A percentile compares a stretch with the other conserved stretches of the same genome.
phyloP scores from a whole-genome alignment of 768 basidiomycete species.

The Multifurca ochricompacta region DNA sequence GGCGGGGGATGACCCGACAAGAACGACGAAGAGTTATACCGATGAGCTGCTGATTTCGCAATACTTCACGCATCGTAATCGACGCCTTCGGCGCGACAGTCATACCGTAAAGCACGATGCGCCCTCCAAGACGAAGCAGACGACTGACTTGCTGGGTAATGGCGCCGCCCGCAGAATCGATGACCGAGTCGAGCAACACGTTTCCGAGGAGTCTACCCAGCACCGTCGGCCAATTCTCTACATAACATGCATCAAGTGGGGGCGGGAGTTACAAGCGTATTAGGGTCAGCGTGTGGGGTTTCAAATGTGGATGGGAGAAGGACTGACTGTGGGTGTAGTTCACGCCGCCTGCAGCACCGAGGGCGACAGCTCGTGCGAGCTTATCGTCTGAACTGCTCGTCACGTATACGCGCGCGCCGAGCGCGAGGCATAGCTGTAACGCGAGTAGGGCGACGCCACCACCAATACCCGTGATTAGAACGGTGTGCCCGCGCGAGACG shows the following conservation, averaged over 20 bases:
- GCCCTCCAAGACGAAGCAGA: slow-evolving; percentile 32
- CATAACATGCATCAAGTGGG: no score
- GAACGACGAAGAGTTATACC: slow-evolving; percentile 36
- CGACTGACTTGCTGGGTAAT: slow-evolving; percentile 30
- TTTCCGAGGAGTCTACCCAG: slow-evolving; percentile 28
- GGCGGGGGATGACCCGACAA: no score
- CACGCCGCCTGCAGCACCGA: slow-evolving; percentile 75
- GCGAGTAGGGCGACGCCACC: slow-evolving; percentile 78
- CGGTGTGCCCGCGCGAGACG: slow-evolving; percentile 55
- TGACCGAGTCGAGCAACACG: slow-evolving; percentile 31
- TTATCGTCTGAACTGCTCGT: slow-evolving; percentile 67
- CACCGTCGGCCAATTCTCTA: slow-evolving; percentile 31
- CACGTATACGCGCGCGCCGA: slow-evolving; percentile 75
- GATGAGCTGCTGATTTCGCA: slow-evolving; percentile 65
- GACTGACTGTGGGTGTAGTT: slow-evolving; percentile 59
- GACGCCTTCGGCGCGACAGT: slow-evolving; percentile 50
- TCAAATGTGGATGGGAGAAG: background rate
- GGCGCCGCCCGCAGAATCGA: slow-evolving; percentile 41
- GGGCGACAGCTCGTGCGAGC: slow-evolving; percentile 51
- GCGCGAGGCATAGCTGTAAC: slow-evolving; percentile 66
- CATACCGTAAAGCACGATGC: slow-evolving; percentile 36
- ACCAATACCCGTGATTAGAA: slow-evolving; percentile 77
- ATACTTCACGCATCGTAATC: slow-evolving; percentile 72
- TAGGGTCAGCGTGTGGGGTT: background rate
- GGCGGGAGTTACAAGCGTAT: no score